Conservation (phyloP, 177 flowering plant genomes). For the Tripterygium wilfordii region DNA sequence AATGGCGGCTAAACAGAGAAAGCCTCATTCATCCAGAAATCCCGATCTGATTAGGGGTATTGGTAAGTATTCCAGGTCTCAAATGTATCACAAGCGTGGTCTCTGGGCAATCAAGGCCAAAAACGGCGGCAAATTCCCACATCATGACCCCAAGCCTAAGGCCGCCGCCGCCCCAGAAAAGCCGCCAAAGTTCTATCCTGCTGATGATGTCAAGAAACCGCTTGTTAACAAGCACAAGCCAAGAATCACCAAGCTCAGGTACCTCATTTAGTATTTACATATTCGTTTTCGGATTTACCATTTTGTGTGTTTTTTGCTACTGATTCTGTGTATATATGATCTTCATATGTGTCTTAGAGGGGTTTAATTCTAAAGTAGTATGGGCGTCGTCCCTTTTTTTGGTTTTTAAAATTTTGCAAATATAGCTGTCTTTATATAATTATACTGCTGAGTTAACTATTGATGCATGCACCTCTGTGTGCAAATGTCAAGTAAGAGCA, state of each 20-base stretch:
- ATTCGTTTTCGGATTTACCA: too few species aligned
- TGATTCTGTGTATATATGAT: neutral
- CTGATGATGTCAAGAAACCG: constrained; percentile 82
- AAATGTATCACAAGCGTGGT: constrained; percentile 81
- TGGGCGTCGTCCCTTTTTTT: too few species aligned
- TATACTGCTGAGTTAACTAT: too few species aligned
- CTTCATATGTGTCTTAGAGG: too few species aligned
- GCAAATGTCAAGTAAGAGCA: too few species aligned
- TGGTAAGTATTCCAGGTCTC: constrained; percentile 56
- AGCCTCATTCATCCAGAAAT: constrained; percentile 36
- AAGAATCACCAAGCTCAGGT: constrained; percentile 82
- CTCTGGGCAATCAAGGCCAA: constrained; percentile 89
- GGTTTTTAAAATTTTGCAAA: too few species aligned
- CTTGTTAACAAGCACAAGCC: constrained; percentile 61
- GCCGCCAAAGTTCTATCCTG: constrained; percentile 80
- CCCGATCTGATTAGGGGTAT: constrained; percentile 64
- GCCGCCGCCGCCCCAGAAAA: constrained; percentile 36
- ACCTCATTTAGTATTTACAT: too few species aligned
- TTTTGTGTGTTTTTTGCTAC: neutral
- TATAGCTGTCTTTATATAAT: too few species aligned
- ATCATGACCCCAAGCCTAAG: constrained; percentile 46
- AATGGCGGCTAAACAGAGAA: constrained; percentile 46
- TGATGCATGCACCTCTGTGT: too few species aligned
- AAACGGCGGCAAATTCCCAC: constrained; percentile 72
- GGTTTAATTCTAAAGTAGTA: too few species aligned